Evolutionary conservation across 2,329 filamentous ascomycete species (phyloP), one percentile per base, ranked within the genome.

Genomic region (Hypoxylon sp.): DNA sequence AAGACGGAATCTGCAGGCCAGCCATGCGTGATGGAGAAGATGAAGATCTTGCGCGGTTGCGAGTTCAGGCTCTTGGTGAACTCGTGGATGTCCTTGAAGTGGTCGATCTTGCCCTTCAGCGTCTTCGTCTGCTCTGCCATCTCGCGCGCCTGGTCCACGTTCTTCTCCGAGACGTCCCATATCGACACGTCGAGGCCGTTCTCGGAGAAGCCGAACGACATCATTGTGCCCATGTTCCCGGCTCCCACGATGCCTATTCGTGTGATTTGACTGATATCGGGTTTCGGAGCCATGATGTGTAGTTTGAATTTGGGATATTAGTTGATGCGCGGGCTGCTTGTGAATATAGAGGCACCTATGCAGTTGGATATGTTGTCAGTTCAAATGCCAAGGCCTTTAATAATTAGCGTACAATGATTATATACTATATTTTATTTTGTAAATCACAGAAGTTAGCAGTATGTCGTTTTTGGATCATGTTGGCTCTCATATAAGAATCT

Each of bases 161-260:
- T 82, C 21, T 84, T 74, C 53, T 84, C 79, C 8, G 55, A 58
- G 13, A 67, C 60, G 37, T 71, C 87, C 58, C 83, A 83, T 13
- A 89, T 81, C 10, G 81, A 84, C n/a, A 90, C 84, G 21, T 85
- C 78, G 31, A 86, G 78, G 32, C 83, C 86, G 50, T 86, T 80
- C 70, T 90, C 87, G 15, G 87, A 87, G 66, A 89, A 86, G 3
- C 89, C 80, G 13, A 90, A 78, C 8, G 86, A 82, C 83, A 90
- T 86, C 63, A 84, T 86, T 3, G 83, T 84, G n/a, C 87, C 88
- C 86, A 89, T 90, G 71, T 82, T 85, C 3, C 87, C 87, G 17
- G 83, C 86, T 21, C 86, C 87, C 42, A 89, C 83, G 80, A 89
- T 86, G 55, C 85, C 86, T 67, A 89, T 77, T 82, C 86, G 61